Evolutionary conservation across 306 rosid species (phyloP).

Genomic region (Erythrophleum fordii): DNA sequence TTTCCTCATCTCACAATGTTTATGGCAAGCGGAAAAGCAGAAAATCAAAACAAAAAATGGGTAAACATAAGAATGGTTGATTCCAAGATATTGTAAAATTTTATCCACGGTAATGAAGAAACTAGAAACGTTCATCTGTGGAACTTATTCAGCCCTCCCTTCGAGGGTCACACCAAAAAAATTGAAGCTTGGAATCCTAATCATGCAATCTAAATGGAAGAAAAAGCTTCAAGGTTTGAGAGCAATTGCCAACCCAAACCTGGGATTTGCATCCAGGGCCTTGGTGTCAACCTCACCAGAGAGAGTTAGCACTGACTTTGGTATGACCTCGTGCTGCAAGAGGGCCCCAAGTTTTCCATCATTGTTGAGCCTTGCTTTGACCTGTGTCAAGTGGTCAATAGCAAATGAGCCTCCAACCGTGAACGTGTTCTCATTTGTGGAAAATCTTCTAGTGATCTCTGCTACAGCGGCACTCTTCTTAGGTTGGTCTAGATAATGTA

Average conservation of each 20-base stretch:
- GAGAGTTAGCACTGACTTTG: constrained; percentile 83
- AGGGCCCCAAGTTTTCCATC: constrained; percentile 82
- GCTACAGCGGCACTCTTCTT: constrained; percentile 79
- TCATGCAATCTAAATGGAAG: constrained; percentile 22
- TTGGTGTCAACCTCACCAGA: constrained; percentile 90
- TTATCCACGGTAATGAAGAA: constrained; percentile 53
- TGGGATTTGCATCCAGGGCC: constrained; percentile 78
- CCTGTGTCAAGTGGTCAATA: constrained; percentile 71
- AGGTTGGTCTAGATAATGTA: constrained; percentile 70
- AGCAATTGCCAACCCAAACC: constrained; percentile 82
- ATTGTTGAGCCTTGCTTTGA: constrained; percentile 88
- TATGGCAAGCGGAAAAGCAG: constrained; percentile 39
- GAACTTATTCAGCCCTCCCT: constrained; percentile 74
- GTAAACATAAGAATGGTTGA: constrained; percentile 38
- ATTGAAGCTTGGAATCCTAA: constrained; percentile 44
- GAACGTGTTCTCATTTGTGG: constrained; percentile 83
- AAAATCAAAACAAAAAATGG: constrained; percentile 28
- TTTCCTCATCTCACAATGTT: constrained; percentile 48
- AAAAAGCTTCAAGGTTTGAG: constrained; percentile 79
- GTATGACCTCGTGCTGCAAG: constrained; percentile 85
- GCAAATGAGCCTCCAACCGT: constrained; percentile 87
- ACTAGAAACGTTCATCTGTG: constrained; percentile 52
- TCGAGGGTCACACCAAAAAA: constrained; percentile 66
- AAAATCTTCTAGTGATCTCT: constrained; percentile 77
- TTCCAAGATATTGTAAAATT: constrained; percentile 41